Percentiles rank a stretch among this genome's conserved stretches.
These are phyloP conservation scores for Spathaspora passalidarum DNA, from an alignment of 805 yeast genomes.

Conservation along the genomic window DNA sequence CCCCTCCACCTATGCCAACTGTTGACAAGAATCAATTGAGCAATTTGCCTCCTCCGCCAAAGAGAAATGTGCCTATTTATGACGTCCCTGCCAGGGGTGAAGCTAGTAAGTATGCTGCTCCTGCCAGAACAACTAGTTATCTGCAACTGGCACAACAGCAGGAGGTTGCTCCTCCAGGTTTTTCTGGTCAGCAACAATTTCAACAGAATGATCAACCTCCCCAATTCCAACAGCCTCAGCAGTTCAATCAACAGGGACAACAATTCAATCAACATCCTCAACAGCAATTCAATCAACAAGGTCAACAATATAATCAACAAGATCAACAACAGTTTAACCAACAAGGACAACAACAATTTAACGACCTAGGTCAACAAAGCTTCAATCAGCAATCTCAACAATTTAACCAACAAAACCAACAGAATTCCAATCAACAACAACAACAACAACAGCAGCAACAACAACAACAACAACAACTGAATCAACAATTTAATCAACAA, in stretches of 20 bases:
- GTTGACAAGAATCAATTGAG: conserved; percentile 15
- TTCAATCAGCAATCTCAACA: not conserved
- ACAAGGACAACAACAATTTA: conserved; percentile 4
- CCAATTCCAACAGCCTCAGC: conserved; percentile 5
- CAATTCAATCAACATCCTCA: not conserved
- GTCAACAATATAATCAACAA: not conserved
- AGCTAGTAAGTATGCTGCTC: conserved; percentile 12
- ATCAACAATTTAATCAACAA: conserved; percentile 4
- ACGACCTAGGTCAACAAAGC: conserved; percentile 7
- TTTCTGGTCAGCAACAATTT: conserved; percentile 8
- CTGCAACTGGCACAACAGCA: conserved; percentile 4
- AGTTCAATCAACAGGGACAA: conserved; percentile 1
- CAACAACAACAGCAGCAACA: conserved; percentile 6
- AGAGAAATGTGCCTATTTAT: conserved; percentile 24
- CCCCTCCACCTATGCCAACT: conserved; percentile 10
- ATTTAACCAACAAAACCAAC: conserved; percentile 1
- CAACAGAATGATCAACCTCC: conserved; percentile 3
- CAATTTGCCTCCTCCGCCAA: conserved; percentile 31
- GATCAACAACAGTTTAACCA: conserved; percentile 3
- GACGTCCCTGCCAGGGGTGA: conserved; percentile 22
- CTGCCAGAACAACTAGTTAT: conserved; percentile 10
- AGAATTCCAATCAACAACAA: conserved; percentile 4
- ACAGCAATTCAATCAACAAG: not conserved
- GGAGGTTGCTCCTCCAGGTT: conserved; percentile 8
- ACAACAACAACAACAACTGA: not conserved